phyloP scores from a whole-genome alignment of 2,329 filamentous ascomycete genomes.

The Cladosporium austrohemisphaericum region DNA sequence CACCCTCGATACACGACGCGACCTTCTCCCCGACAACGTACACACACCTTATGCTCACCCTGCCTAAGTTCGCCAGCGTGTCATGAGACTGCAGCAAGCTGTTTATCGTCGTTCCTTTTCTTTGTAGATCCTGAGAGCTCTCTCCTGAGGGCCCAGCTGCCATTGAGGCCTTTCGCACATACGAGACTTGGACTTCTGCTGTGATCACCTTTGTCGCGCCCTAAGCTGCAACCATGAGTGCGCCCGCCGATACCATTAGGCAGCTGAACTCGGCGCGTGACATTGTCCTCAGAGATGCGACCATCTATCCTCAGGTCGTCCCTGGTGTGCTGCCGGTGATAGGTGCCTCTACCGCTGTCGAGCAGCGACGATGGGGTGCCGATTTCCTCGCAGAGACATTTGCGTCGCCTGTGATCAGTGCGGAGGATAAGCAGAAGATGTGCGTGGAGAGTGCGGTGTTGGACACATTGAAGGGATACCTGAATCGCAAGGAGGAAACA shows the following conservation, averaged over 20 bases:
- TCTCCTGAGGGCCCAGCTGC: constrained; percentile 3
- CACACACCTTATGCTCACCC: not conserved
- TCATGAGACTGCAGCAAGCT: constrained; percentile 10
- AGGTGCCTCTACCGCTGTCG: constrained; percentile 66
- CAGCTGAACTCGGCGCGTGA: constrained; percentile 89
- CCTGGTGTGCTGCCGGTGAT: constrained; percentile 91
- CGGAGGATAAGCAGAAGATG: constrained; percentile 70
- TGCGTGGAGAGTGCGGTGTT: constrained; percentile 62
- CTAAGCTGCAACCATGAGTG: constrained; percentile 24
- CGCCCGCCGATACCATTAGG: constrained; percentile 65
- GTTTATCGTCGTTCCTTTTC: constrained; percentile 12
- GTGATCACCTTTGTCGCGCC: not conserved
- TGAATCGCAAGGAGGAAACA: constrained; percentile 50
- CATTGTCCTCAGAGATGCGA: constrained; percentile 79
- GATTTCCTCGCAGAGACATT: constrained; percentile 96
- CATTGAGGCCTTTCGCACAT: not conserved
- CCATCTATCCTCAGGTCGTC: constrained; percentile 87
- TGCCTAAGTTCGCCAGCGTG: constrained; percentile 4
- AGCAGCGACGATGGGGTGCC: constrained; percentile 90
- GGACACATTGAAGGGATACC: constrained; percentile 60
- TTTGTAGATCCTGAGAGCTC: constrained; percentile 9
- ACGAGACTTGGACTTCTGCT: constrained; percentile 1
- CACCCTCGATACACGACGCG: not conserved
- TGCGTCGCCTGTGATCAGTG: constrained; percentile 77
- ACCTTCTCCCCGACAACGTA: not conserved